phyloP scores from a whole-genome alignment of 2,329 filamentous ascomycete species.

The Talaromyces pinophilus region DNA sequence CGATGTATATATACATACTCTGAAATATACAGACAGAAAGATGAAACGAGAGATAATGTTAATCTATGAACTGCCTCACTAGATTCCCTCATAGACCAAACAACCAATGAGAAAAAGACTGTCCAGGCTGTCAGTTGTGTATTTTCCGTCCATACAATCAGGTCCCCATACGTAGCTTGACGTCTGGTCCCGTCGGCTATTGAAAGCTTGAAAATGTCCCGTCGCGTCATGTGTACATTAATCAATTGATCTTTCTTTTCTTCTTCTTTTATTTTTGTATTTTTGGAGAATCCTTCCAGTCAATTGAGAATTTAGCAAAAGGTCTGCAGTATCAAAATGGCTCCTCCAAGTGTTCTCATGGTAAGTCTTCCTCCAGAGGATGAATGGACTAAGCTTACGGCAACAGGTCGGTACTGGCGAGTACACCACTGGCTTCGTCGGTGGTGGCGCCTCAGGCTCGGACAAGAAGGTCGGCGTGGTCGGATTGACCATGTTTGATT shows the following conservation, averaged over 20 bases:
- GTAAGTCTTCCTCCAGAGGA: slow-evolving; percentile 42
- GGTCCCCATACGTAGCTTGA: neutral
- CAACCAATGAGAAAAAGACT: neutral
- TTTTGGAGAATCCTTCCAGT: neutral
- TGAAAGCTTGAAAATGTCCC: slow-evolving; percentile 26
- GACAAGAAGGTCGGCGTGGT: slow-evolving; percentile 98
- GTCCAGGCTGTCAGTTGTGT: neutral
- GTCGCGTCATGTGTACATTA: neutral
- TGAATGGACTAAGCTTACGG: neutral
- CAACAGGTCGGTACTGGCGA: slow-evolving; percentile 82
- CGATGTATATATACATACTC: neutral
- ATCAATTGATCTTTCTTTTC: neutral
- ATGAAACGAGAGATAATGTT: neutral
- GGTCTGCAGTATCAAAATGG: slow-evolving; percentile 43
- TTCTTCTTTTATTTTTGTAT: neutral
- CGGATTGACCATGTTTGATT: slow-evolving; percentile 83
- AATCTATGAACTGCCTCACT: neutral
- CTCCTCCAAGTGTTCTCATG: slow-evolving; percentile 69
- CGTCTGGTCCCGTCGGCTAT: slow-evolving; percentile 30
- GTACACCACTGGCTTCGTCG: slow-evolving; percentile 95
- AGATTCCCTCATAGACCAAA: neutral
- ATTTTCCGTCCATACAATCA: slow-evolving; percentile 23
- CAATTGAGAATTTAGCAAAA: neutral
- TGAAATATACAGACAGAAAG: neutral
- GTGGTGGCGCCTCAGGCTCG: slow-evolving; percentile 75